phyloP scores from a whole-genome alignment of 2,329 filamentous ascomycete species.

The Lachnellula hyalina region DNA sequence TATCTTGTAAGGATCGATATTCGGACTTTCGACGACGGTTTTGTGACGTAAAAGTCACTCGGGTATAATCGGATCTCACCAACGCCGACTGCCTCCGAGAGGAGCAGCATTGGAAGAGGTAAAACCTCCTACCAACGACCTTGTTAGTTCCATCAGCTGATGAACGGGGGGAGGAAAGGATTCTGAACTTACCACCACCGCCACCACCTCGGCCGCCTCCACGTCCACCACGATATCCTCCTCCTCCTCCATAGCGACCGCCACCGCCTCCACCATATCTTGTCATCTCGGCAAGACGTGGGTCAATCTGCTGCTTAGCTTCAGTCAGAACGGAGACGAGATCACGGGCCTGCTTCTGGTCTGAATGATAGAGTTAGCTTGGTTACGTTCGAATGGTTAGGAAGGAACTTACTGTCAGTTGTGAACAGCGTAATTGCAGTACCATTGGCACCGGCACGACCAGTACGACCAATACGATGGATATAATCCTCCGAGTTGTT shows the following conservation, averaged over 20 bases:
- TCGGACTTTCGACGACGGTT: constrained; percentile 4
- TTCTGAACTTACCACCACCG: constrained; percentile 35
- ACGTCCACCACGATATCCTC: constrained; percentile 51
- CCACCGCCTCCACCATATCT: constrained; percentile 66
- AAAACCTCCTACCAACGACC: constrained; percentile 41
- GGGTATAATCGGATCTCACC: constrained; percentile 36
- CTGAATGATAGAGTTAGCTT: constrained; percentile 39
- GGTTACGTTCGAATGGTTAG: constrained; percentile 8
- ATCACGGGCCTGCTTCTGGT: constrained; percentile 94
- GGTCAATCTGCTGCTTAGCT: constrained; percentile 97
- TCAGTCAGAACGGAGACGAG: constrained; percentile 88
- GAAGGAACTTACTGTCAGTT: constrained; percentile 80
- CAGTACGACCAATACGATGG: constrained; percentile 92
- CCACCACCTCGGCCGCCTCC: constrained; percentile 54
- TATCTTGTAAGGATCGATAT: constrained; percentile 11
- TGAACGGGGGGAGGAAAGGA: constrained; percentile 26
- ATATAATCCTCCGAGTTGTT: constrained; percentile 99
- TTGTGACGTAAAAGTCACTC: constrained; percentile 13
- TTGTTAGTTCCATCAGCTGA: constrained; percentile 33
- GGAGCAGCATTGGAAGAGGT: constrained; percentile 54
- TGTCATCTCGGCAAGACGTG: constrained; percentile 90
- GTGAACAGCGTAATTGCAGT: constrained; percentile 98
- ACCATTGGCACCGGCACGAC: constrained; percentile 88
- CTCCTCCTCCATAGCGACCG: constrained; percentile 16
- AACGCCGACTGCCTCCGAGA: constrained; percentile 50